phyloP scores from a whole-genome alignment of 2,329 filamentous ascomycete species.

The Paraconiothyrium sp. region DNA sequence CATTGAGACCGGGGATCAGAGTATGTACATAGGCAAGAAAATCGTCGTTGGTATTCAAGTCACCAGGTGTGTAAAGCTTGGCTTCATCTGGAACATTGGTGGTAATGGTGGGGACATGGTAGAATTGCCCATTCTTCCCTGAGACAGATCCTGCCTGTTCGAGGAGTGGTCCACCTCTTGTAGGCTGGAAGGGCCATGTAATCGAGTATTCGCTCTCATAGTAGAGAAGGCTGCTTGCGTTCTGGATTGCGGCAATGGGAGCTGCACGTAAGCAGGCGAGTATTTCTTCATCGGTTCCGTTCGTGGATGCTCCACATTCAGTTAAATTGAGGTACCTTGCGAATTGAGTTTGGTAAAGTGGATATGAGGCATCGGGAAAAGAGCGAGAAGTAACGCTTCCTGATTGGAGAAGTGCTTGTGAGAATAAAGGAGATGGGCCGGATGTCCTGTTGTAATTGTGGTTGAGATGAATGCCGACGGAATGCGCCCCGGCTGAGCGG shows the following conservation, averaged over 20 bases:
- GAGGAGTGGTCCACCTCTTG: conserved; percentile 53
- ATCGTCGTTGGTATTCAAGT: conserved; percentile 44
- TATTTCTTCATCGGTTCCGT: conserved; percentile 40
- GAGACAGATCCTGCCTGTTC: conserved; percentile 55
- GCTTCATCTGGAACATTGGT: conserved; percentile 47
- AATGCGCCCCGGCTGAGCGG: conserved; percentile 48
- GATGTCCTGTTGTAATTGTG: conserved; percentile 40
- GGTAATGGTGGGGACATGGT: conserved; percentile 35
- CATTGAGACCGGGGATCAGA: conserved; percentile 31
- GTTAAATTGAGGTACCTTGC: conserved; percentile 27
- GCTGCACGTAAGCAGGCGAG: conserved; percentile 52
- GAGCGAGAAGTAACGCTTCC: conserved; percentile 39
- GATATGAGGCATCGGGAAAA: conserved; percentile 40
- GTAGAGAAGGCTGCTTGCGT: conserved; percentile 46
- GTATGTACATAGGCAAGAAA: conserved; percentile 42
- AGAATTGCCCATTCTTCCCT: conserved; percentile 35
- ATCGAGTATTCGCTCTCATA: conserved; percentile 48
- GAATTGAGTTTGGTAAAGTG: conserved; percentile 40
- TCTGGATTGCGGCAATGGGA: conserved; percentile 47
- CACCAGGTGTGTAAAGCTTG: conserved; percentile 34
- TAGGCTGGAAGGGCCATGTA: conserved; percentile 60
- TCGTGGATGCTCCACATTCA: conserved; percentile 29
- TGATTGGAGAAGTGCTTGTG: conserved; percentile 39
- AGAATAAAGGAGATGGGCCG: conserved; percentile 34
- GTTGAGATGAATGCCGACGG: conserved; percentile 39